These are phyloP conservation scores for Purpureocillium takamizusanense DNA, from an alignment of 2,329 filamentous ascomycete species.

Conservation along the genomic window DNA sequence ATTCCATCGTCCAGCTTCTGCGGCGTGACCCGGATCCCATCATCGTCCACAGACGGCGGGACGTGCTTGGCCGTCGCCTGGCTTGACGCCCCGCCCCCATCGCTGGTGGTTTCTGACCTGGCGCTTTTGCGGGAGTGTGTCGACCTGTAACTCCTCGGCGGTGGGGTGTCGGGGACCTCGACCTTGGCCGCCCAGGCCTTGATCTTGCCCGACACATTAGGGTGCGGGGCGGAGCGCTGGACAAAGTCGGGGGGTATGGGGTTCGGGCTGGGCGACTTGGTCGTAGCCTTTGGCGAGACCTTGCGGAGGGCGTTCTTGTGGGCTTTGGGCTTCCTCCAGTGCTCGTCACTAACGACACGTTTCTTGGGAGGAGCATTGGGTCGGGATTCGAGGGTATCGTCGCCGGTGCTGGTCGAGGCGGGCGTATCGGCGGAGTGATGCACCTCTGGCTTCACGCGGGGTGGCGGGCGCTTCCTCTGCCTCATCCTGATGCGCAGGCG, in stretches of 20 bases:
- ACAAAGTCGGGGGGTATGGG: constrained; percentile 50
- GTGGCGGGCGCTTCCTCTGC: constrained; percentile 31
- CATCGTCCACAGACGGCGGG: constrained; percentile 19
- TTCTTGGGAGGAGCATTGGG: constrained; percentile 62
- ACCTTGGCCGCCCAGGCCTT: constrained; percentile 52
- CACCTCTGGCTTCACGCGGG: constrained; percentile 16
- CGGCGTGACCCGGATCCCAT: constrained; percentile 36
- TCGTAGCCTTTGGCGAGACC: constrained; percentile 25
- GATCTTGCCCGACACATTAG: constrained; percentile 49
- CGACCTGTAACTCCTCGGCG: constrained; percentile 25
- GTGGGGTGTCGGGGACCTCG: constrained; percentile 34
- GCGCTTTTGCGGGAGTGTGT: constrained; percentile 23
- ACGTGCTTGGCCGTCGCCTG: constrained; percentile 17
- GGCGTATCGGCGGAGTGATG: constrained; percentile 15
- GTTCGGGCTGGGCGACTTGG: constrained; percentile 12
- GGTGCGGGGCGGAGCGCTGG: constrained; percentile 42
- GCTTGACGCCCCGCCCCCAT: constrained; percentile 15
- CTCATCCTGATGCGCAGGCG: constrained; percentile 47
- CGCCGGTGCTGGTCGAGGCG: constrained; percentile 10
- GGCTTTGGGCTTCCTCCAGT: constrained; percentile 64
- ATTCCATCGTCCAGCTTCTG: constrained; percentile 21
- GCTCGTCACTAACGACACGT: constrained; percentile 84
- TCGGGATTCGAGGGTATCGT: constrained; percentile 20
- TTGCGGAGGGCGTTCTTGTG: constrained; percentile 38
- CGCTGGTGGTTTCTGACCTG: constrained; percentile 15